phyloP scores from a whole-genome alignment of 768 basidiomycete species.

The Boletales sp. region DNA sequence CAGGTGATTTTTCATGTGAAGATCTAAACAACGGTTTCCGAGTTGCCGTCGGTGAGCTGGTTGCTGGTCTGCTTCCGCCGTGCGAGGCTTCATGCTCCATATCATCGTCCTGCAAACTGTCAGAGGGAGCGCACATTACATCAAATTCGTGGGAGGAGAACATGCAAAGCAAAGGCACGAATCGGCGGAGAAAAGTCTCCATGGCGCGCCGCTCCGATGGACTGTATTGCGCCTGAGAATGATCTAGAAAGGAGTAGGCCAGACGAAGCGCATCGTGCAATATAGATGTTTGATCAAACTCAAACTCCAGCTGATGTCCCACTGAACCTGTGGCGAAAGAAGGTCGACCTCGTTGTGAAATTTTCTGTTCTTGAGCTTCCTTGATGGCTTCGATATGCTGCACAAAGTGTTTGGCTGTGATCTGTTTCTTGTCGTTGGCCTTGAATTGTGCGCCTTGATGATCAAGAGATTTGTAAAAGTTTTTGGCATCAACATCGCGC shows the following conservation, averaged over 20 bases:
- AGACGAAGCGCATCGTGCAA: slow-evolving; percentile 88
- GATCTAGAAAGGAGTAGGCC: slow-evolving; percentile 88
- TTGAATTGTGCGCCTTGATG: slow-evolving; percentile 96
- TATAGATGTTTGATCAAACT: slow-evolving; percentile 73
- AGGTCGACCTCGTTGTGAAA: slow-evolving; percentile 27
- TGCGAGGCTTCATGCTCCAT: slow-evolving; percentile 22
- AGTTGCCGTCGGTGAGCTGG: slow-evolving; percentile 51
- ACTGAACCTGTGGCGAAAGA: slow-evolving; percentile 45
- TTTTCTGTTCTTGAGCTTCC: slow-evolving; percentile 49
- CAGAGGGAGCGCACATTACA: slow-evolving; percentile 54
- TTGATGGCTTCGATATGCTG: slow-evolving; percentile 71
- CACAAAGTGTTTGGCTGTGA: slow-evolving; percentile 81
- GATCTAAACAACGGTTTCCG: slow-evolving; percentile 80
- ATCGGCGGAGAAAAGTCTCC: slow-evolving; percentile 79
- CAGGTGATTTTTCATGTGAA: slow-evolving; percentile 53
- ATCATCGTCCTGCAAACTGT: slow-evolving; percentile 40
- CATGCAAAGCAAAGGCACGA: slow-evolving; percentile 81
- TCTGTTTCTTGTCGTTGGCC: slow-evolving; percentile 90
- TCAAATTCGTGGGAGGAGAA: slow-evolving; percentile 65
- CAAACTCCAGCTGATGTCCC: slow-evolving; percentile 74
- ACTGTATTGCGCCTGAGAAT: slow-evolving; percentile 72
- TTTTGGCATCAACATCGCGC: slow-evolving; percentile 95
- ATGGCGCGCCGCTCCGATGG: slow-evolving; percentile 74
- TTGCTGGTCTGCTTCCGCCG: slow-evolving; percentile 44
- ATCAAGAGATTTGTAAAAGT: slow-evolving; percentile 97